Conservation (phyloP, 2,329 filamentous ascomycete species). For the Akanthomyces lecanii region DNA sequence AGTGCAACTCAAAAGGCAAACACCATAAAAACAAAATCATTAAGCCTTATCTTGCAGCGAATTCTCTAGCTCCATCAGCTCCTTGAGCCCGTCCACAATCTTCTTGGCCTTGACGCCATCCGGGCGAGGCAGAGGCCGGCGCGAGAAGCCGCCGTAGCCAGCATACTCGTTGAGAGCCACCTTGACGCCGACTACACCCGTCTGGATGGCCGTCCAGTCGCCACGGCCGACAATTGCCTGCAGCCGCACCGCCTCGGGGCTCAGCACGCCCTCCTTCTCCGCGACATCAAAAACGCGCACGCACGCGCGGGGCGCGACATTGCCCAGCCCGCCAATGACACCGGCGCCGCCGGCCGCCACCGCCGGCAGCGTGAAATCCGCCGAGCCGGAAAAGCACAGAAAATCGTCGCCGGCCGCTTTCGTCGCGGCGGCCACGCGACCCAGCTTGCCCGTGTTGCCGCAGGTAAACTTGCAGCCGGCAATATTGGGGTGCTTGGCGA, state of each 20-base stretch:
- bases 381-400: slow-evolving; percentile 67
- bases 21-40: too few species aligned
- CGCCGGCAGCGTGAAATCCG: slow-evolving; percentile 68
- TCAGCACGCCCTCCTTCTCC: slow-evolving; percentile 43
- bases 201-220: slow-evolving; percentile 69
- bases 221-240: slow-evolving; percentile 63
- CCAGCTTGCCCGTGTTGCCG: slow-evolving; percentile 67
- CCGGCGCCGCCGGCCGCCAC: slow-evolving; percentile 65
- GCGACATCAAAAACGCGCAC: slow-evolving; percentile 58
- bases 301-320: slow-evolving; percentile 65
- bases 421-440: slow-evolving; percentile 52
- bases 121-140: slow-evolving; percentile 26
- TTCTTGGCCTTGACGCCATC: slow-evolving; percentile 17
- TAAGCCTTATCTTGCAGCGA: slow-evolving; percentile 15
- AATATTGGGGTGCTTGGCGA: slow-evolving; percentile 61
- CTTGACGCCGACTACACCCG: slow-evolving; percentile 69
- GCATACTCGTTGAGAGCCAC: slow-evolving; percentile 61
- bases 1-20: too few species aligned
- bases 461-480: slow-evolving; percentile 66
- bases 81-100: slow-evolving; percentile 22
- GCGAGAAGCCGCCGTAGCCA: slow-evolving; percentile 58
- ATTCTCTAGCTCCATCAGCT: slow-evolving; percentile 22
- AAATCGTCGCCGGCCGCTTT: slow-evolving; percentile 51
- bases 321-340: slow-evolving; percentile 67
- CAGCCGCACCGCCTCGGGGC: slow-evolving; percentile 56